These are phyloP conservation scores for Flaveria trinervia DNA, from an alignment of 129 eudicot genomes.

Conservation along the genomic window DNA sequence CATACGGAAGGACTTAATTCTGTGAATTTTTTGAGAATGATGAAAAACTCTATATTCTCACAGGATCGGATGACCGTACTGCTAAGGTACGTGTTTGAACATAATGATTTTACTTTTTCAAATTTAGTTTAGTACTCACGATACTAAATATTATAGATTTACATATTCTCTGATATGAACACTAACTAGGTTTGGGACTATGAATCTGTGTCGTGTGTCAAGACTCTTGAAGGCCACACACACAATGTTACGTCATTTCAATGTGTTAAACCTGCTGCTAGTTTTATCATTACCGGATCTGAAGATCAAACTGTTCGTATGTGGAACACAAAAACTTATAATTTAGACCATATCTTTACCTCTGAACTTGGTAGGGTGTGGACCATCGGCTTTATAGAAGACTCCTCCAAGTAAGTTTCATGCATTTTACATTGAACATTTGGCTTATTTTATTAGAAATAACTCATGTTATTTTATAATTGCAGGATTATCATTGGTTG, in stretches of 20 bases:
- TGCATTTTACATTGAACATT: background rate
- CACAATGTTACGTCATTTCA: constrained; percentile 53
- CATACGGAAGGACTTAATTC: constrained; percentile 71
- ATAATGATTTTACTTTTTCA: background rate
- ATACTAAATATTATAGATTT: background rate
- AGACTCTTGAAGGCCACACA: constrained; percentile 72
- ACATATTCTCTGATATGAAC: background rate
- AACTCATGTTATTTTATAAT: background rate
- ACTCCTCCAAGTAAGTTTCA: constrained; percentile 47
- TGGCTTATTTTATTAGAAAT: background rate
- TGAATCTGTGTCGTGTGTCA: constrained; percentile 50
- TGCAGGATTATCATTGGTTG: constrained; percentile 65
- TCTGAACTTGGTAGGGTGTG: constrained; percentile 65
- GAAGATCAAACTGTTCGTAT: constrained; percentile 60
- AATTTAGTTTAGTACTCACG: background rate
- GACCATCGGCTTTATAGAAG: constrained; percentile 53
- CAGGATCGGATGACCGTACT: constrained; percentile 88
- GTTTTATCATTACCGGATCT: constrained; percentile 63
- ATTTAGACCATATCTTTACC: constrained; percentile 37
- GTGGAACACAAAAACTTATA: constrained; percentile 57
- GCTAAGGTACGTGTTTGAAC: constrained; percentile 54
- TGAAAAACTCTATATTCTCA: constrained; percentile 61
- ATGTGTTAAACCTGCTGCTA: constrained; percentile 41
- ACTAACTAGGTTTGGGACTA: constrained; percentile 64
- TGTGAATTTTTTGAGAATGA: constrained; percentile 65